Conservation (phyloP, 148 eudicot species). For the Chenopodium formosanum region DNA sequence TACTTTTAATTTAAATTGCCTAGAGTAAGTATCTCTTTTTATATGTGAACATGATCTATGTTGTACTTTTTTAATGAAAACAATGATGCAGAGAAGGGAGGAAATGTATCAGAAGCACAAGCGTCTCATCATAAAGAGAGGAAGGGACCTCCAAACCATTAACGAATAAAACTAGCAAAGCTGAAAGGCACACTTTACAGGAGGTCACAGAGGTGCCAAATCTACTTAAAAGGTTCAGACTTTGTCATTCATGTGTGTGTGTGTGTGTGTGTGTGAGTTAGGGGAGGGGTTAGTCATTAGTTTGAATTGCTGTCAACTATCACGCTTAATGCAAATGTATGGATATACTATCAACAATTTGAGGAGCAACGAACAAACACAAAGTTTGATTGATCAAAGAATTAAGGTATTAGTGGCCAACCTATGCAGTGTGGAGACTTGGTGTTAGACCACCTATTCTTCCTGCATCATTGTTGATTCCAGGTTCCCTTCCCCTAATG, state of each 20-base stretch:
- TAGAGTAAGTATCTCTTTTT: slow-evolving; percentile 14
- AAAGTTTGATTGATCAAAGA: no score
- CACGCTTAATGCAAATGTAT: neutral
- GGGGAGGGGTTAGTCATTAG: neutral
- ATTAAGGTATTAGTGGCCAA: no score
- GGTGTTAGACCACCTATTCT: slow-evolving; percentile 61
- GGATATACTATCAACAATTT: no score
- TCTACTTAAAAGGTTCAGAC: slow-evolving; percentile 54
- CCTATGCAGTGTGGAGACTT: slow-evolving; percentile 27
- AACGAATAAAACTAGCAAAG: slow-evolving; percentile 75
- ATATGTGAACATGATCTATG: neutral
- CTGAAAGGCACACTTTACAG: slow-evolving; percentile 72
- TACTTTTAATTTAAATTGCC: neutral
- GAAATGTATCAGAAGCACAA: slow-evolving; percentile 15
- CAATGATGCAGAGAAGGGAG: slow-evolving; percentile 41
- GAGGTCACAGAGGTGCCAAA: slow-evolving; percentile 93
- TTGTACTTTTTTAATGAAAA: slow-evolving; percentile 21
- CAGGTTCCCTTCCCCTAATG: slow-evolving; percentile 42
- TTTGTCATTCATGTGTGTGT: neutral
- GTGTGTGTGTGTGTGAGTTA: neutral
- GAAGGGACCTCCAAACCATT: slow-evolving; percentile 42
- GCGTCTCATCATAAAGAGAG: slow-evolving; percentile 24
- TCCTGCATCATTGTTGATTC: slow-evolving; percentile 61
- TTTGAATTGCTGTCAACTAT: neutral
- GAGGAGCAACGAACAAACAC: no score